These are phyloP conservation scores for Pulveroboletus ravenelii DNA, from an alignment of 768 basidiomycete genomes.

Conservation along the genomic window DNA sequence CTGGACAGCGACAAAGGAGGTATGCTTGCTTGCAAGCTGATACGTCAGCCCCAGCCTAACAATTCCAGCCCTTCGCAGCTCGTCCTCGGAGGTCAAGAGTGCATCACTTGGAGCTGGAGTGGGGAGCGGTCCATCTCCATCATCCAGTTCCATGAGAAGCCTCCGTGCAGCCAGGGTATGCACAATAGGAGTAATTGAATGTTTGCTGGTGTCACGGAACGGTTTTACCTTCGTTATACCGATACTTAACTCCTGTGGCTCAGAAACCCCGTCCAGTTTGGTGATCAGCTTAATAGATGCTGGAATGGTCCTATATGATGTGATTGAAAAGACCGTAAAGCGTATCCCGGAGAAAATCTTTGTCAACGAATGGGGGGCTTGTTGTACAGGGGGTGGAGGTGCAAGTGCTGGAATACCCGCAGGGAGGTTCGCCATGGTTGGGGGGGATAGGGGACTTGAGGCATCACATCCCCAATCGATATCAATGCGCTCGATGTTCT, in stretches of 20 bases:
- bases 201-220: conserved; percentile 34
- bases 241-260: conserved; percentile 15
- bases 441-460: conserved; percentile 1
- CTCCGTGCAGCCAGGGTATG: conserved; percentile 53
- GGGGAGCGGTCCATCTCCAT: conserved; percentile 32
- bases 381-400: conserved; percentile 32
- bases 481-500: conserved; percentile 40
- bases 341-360: conserved; percentile 33
- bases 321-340: conserved; percentile 33
- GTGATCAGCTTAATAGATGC: conserved; percentile 24
- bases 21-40: conserved; percentile 47
- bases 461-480: conserved; percentile 46
- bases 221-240: conserved; percentile 24
- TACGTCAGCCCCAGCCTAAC: conserved; percentile 48
- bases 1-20: conserved; percentile 55
- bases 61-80: conserved; percentile 42
- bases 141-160: conserved; percentile 39
- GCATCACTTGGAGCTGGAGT: conserved; percentile 22
- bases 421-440: conserved; percentile 17
- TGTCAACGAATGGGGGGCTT: conserved; percentile 29
- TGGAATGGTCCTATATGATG: conserved; percentile 20
- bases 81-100: conserved; percentile 26
- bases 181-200: conserved; percentile 32
- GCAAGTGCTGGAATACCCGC: conserved; percentile 24
- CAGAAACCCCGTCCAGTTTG: conserved; percentile 23